Evolutionary conservation across 2,329 filamentous ascomycete species (phyloP), one percentile per base, ranked within the genome.

Genomic region (Shiraia sp.): DNA sequence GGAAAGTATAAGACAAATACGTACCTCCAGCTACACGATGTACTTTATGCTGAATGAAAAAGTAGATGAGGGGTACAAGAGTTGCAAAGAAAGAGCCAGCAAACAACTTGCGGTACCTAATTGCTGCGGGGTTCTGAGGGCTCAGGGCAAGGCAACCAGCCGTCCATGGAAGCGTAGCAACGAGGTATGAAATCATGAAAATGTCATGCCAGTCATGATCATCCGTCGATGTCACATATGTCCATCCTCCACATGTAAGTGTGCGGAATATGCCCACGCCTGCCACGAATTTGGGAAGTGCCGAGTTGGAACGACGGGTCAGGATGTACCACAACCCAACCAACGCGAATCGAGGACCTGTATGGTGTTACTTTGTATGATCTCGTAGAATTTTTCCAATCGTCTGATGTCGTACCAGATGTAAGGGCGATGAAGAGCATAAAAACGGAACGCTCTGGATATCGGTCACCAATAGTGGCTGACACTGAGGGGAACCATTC

Each of bases 201-300:
- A 97, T 92, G 65, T 99, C 93, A 69, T 99, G 93, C 91, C 90
- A 97, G 71, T 95, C 85, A 71, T 99, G 93, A 68, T 97, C 90
- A 68, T 99, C 93, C 30, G 93, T 99, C 49, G 93, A 97, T 17
- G 93, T 99, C 48, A 99, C 85, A 71, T 97, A 99, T 38, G 93
- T 96, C 92, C 93, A 99, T 45, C 93, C 93, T 58, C 92, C 93
- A 65, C 93, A 99, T 3, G 90, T 96, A 44, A 97, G 74, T 8
- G 92, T 96, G 59, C 93, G 84, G 63, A 97, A 86, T 37, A 96
- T 55, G 41, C 93, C 93, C 58, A 88, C 85, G 28, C 80, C 79
- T 32, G 86, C 86, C 47, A 97, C 79, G 49, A 93, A 85, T 66
- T 89, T 90, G 13, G 95, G 90, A 12, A 96, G 80, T 19, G 78